phyloP scores from a whole-genome alignment of 257 asterid species.

The Solanum pinnatisectum region DNA sequence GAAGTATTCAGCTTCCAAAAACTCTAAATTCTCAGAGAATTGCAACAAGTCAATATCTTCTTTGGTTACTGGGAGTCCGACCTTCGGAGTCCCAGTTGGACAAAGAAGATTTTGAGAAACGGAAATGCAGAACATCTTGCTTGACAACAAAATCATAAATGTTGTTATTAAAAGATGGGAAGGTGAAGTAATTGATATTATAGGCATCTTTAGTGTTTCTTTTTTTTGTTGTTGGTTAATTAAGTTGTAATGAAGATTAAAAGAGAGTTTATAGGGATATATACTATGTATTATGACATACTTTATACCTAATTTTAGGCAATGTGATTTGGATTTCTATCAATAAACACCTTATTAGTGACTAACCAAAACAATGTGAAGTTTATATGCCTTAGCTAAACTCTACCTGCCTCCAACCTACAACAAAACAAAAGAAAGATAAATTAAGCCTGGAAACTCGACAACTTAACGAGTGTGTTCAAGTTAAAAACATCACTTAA shows the following conservation, averaged over 20 bases:
- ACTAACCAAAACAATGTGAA: background rate
- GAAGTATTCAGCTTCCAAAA: conserved; percentile 37
- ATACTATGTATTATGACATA: background rate
- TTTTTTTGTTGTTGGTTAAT: background rate
- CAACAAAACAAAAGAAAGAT: background rate
- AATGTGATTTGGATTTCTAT: background rate
- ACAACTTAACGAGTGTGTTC: background rate
- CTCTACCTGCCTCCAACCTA: background rate
- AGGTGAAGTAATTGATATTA: background rate
- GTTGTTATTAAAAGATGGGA: background rate
- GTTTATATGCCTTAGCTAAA: background rate
- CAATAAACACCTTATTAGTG: background rate
- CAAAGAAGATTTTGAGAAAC: background rate
- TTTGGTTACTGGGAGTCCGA: background rate
- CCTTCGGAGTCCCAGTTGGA: background rate
- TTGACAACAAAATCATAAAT: background rate
- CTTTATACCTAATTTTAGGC: background rate
- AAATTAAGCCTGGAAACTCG: background rate
- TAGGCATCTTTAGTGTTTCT: background rate
- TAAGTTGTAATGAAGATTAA: background rate
- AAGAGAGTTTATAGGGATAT: background rate
- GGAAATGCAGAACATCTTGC: background rate
- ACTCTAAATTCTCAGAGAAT: conserved; percentile 34
- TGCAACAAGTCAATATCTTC: conserved; percentile 27
- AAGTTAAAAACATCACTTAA: background rate